phyloP scores from a whole-genome alignment of 1,139 yeast genomes.

The Candida labiduridarum region DNA sequence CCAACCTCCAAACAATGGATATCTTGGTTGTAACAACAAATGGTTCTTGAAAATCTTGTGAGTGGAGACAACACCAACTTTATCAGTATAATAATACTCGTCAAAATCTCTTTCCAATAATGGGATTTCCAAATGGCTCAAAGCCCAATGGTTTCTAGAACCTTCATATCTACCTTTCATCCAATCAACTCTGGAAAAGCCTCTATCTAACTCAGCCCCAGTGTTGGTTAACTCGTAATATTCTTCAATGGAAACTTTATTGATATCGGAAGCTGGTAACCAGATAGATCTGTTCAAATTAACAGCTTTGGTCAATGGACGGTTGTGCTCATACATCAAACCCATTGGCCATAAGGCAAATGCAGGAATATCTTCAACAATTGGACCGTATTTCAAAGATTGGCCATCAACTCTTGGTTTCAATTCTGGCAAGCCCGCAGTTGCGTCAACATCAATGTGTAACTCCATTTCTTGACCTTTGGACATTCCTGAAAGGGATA shows the following conservation, averaged over 20 bases:
- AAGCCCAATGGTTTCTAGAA: conserved; percentile 47
- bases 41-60: conserved; percentile 53
- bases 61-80: conserved; percentile 94
- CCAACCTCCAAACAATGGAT: conserved; percentile 96
- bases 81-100: conserved; percentile 76
- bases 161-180: conserved; percentile 54
- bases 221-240: conserved; percentile 77
- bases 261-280: conserved; percentile 51
- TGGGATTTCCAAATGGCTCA: conserved; percentile 59
- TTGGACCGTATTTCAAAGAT: conserved; percentile 61
- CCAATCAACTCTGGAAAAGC: conserved; percentile 81
- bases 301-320: conserved; percentile 64
- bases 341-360: conserved; percentile 51
- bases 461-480: conserved; percentile 47
- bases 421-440: conserved; percentile 26
- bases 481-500: conserved; percentile 52
- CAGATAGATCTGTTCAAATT: conserved; percentile 75
- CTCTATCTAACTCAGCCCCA: conserved; percentile 68
- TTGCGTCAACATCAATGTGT: conserved; percentile 17
- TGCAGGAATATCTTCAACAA: conserved; percentile 41
- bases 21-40: conserved; percentile 78
- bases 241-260: conserved; percentile 66
- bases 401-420: conserved; percentile 38
- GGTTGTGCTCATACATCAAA: conserved; percentile 64
- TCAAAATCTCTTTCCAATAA: conserved; percentile 52